A percentile compares a stretch with the other conserved stretches of the same genome.
phyloP scores from a whole-genome alignment of 352 stramenopile species.

The Pythium pyrilobum region DNA sequence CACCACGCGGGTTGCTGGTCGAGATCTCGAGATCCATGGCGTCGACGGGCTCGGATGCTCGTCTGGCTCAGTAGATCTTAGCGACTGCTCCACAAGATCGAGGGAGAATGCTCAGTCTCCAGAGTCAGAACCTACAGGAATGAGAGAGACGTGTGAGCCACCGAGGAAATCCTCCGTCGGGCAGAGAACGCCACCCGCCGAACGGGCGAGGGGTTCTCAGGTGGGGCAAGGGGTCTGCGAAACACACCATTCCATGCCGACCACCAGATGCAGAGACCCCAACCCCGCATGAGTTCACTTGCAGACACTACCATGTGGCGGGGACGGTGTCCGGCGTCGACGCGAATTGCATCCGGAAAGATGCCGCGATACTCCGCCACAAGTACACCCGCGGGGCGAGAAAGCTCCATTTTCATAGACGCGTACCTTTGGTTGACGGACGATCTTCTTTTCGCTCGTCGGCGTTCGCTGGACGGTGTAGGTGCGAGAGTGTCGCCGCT shows the following conservation, averaged over 20 bases:
- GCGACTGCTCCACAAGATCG: slow-evolving; percentile 23
- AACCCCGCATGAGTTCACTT: slow-evolving; percentile 5
- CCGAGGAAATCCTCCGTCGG: neutral
- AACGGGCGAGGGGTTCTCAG: slow-evolving; percentile 1
- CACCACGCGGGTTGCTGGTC: slow-evolving; percentile 11
- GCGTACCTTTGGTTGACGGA: slow-evolving; percentile 5
- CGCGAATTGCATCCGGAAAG: too few relatives aligned
- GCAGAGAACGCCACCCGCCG: neutral
- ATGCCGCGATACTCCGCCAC: too few relatives aligned
- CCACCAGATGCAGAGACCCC: slow-evolving; percentile 14
- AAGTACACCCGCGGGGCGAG: too few relatives aligned
- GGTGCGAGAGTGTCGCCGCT: slow-evolving; percentile 13
- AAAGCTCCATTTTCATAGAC: too few relatives aligned
- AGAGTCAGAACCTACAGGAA: slow-evolving; percentile 8
- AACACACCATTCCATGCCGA: neutral
- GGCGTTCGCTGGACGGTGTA: slow-evolving; percentile 1
- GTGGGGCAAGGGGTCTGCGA: slow-evolving; percentile 6
- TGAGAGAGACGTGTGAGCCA: slow-evolving; percentile 19
- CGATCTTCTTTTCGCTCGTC: slow-evolving; percentile 12
- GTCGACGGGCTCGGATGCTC: neutral
- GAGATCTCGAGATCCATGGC: slow-evolving; percentile 29
- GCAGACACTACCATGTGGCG: neutral
- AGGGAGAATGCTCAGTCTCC: neutral
- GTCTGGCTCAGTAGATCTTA: slow-evolving; percentile 18
- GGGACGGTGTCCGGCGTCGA: neutral